A percentile compares a stretch with the other conserved stretches of the same genome.
phyloP scores from a whole-genome alignment of 352 stramenopile genomes.

The Phytophthora nicotianae region DNA sequence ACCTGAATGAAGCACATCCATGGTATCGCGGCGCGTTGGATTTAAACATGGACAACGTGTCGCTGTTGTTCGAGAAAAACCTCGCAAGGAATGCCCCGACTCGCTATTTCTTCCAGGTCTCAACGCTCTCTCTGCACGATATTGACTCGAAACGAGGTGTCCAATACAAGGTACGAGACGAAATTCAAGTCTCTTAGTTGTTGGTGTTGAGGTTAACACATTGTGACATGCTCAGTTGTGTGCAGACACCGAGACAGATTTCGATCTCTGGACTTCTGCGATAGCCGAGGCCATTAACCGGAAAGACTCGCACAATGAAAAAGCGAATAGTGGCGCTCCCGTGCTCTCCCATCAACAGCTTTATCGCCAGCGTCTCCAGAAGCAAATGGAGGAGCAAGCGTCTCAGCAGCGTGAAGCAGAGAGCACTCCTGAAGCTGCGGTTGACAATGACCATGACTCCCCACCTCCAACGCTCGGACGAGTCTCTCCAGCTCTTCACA shows the following conservation, averaged over 20 bases:
- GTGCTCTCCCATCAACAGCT: constrained; percentile 77
- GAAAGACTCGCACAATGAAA: constrained; percentile 52
- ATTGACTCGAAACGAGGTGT: constrained; percentile 84
- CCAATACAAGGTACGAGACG: constrained; percentile 74
- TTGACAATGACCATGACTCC: constrained; percentile 13
- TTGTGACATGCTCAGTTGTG: constrained; percentile 53
- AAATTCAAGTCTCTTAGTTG: not conserved
- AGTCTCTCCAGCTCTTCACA: constrained; percentile 1
- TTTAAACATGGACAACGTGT: constrained; percentile 76
- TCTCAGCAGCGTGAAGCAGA: constrained; percentile 21
- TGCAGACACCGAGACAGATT: constrained; percentile 76
- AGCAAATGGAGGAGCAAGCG: constrained; percentile 44
- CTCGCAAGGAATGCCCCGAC: constrained; percentile 77
- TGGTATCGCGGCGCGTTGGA: constrained; percentile 84
- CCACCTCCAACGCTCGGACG: constrained; percentile 10
- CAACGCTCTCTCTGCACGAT: constrained; percentile 71
- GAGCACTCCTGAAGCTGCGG: constrained; percentile 5
- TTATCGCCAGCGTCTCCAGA: constrained; percentile 72
- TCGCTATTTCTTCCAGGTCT: constrained; percentile 87
- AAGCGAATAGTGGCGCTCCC: constrained; percentile 28
- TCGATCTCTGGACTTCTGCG: constrained; percentile 78
- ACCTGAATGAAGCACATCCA: constrained; percentile 77
- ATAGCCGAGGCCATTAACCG: constrained; percentile 80
- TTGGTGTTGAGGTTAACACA: constrained; percentile 16
- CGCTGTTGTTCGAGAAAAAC: constrained; percentile 83